Evolutionary conservation across 1,284 basidiomycete genomes (phyloP).

Genomic region (Taiwanofungus camphoratus): DNA sequence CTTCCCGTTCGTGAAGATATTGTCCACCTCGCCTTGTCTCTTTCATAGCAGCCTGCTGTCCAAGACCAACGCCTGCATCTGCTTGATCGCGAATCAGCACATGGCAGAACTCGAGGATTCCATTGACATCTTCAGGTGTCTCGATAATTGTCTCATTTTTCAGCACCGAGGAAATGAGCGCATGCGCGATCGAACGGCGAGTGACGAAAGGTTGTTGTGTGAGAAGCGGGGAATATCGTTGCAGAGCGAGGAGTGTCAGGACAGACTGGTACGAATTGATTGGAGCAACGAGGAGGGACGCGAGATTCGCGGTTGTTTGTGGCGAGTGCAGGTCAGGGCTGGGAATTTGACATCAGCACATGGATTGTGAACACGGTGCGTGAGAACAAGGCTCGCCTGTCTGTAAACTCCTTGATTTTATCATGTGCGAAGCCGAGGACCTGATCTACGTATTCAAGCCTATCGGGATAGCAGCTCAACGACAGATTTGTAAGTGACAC

Average conservation of each 20-base stretch:
- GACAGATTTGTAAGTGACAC: slow-evolving; percentile 92
- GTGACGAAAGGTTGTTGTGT: slow-evolving; percentile 83
- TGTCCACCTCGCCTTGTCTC: slow-evolving; percentile 53
- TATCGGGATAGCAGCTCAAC: slow-evolving; percentile 91
- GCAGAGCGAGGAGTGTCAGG: slow-evolving; percentile 88
- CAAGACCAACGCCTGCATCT: slow-evolving; percentile 47
- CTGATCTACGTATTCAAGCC: slow-evolving; percentile 93
- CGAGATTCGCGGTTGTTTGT: slow-evolving; percentile 84
- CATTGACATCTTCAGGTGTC: slow-evolving; percentile 85
- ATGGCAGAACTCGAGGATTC: slow-evolving; percentile 85
- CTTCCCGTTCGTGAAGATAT: slow-evolving; percentile 64
- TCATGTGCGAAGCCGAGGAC: slow-evolving; percentile 81
- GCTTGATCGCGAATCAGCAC: slow-evolving; percentile 88
- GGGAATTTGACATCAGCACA: slow-evolving; percentile 10
- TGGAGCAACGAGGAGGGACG: slow-evolving; percentile 83
- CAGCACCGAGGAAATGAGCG: slow-evolving; percentile 85
- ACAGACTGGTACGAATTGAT: slow-evolving; percentile 94
- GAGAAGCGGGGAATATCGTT: slow-evolving; percentile 80
- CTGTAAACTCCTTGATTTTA: slow-evolving; percentile 80
- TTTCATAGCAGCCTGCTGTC: slow-evolving; percentile 34
- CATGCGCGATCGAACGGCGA: slow-evolving; percentile 84
- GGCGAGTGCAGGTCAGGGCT: slow-evolving; percentile 85
- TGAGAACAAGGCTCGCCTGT: slow-evolving; percentile 46
- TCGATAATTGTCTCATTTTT: slow-evolving; percentile 95
- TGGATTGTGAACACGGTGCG: too few relatives aligned